Base-by-base conservation (phyloP, 192 early-diverging fungal species). In the Polychytrium aggregatum region DNA sequence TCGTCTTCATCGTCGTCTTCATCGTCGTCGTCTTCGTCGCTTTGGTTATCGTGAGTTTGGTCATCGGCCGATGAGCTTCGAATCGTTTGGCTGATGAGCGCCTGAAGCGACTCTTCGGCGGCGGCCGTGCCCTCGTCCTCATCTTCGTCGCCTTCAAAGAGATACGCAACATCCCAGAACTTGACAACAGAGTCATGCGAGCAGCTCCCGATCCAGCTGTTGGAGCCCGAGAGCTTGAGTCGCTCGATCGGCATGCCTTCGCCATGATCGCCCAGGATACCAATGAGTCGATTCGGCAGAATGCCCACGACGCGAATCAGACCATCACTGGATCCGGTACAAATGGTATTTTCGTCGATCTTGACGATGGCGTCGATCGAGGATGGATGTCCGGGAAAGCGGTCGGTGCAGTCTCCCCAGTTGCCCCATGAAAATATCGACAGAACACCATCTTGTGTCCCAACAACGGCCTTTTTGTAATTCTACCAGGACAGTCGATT, bases 271-370 rank as follows among this genome's bases (percentile, higher is more conserved):
- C 89, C 91, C 21, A 90, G 63, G 18, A 85, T 75, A 10, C 92
- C 88, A n/a, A 91, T 66, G 33, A 99, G 81, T 44, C 78, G 78
- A 72, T 97, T 92, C 14, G 96, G 96, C 35, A 93, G 71, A 44
- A 99, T 74, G 20, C 77, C 70, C n/a, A 97, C 77, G 6, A 90
- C 62, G 28, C 87, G 59, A 6, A 77, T 79, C 28, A 96, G 77
- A 22, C 96, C 96, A 62, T 99, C 96, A 53, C 85, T 81, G 18
- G 82, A 84, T 20, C 92, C 96, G 0, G 96, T 99, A 18, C 82
- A 76, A 9, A 96, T 74, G 39, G 81, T 75, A 48, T 83, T 73
- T 40, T 97, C 92, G 25, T 82, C 82, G 38, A 95, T 64, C 59
- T 84, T 86, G 57, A 73, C 74, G 25, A 99, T 78, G 0, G 90